Percentiles rank a stretch among this genome's conserved stretches.
phyloP scores from a whole-genome alignment of 2,329 filamentous ascomycete species.

The Aspergillus sp. region DNA sequence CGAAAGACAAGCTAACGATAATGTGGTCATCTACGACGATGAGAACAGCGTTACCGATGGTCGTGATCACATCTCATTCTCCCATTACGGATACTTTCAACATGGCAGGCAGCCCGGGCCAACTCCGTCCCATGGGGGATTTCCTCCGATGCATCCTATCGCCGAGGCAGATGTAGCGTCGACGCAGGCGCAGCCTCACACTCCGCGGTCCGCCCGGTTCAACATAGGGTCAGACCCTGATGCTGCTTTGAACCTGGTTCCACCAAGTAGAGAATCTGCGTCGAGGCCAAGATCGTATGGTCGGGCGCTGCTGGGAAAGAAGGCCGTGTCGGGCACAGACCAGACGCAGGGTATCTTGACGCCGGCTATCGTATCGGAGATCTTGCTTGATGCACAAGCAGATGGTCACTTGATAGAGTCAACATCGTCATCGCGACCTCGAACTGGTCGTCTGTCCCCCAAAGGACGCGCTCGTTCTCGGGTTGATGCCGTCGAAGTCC shows the following conservation, averaged over 20 bases:
- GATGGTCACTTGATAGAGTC: slow-evolving; percentile 13
- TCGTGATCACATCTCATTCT: slow-evolving; percentile 34
- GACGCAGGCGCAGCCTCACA: slow-evolving; percentile 13
- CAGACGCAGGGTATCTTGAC: slow-evolving; percentile 29
- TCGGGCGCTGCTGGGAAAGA: slow-evolving; percentile 31
- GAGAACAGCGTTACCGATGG: slow-evolving; percentile 39
- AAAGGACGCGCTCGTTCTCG: neutral
- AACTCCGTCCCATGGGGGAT: slow-evolving; percentile 13
- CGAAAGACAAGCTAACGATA: slow-evolving; percentile 36
- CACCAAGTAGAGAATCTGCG: slow-evolving; percentile 28
- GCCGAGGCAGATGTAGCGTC: slow-evolving; percentile 17
- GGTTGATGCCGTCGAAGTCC: neutral
- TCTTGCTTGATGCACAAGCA: slow-evolving; percentile 38
- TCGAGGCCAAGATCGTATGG: slow-evolving; percentile 27
- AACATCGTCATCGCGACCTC: neutral
- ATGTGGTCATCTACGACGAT: slow-evolving; percentile 38
- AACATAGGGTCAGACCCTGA: neutral
- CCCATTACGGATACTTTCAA: slow-evolving; percentile 40
- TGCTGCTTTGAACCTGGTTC: slow-evolving; percentile 4
- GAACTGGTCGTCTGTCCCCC: too few relatives aligned
- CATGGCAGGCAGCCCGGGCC: slow-evolving; percentile 26
- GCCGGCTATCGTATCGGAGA: slow-evolving; percentile 40
- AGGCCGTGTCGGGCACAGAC: slow-evolving; percentile 9
- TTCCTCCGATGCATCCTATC: slow-evolving; percentile 18
- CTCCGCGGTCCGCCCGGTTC: slow-evolving; percentile 11